Evolutionary conservation across 169 alveolate genomes (phyloP).

Genomic region (Cryptosporidium felis): DNA sequence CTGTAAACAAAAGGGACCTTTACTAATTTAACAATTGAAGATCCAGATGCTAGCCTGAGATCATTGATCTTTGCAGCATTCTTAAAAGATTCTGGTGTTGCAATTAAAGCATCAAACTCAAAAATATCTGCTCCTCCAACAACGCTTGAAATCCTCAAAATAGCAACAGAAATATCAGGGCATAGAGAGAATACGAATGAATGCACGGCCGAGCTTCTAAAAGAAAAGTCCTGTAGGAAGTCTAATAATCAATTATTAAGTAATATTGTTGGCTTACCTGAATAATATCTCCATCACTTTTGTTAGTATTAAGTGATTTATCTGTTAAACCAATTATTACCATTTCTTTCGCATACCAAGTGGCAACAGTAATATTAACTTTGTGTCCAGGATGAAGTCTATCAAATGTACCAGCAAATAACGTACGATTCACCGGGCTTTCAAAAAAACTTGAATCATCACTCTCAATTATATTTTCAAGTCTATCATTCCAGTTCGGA

Average conservation of each 20-base stretch:
- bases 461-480: not conserved
- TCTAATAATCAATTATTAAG: not conserved
- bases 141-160: constrained; percentile 53
- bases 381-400: constrained; percentile 79
- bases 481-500: constrained; percentile 29
- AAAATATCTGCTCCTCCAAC: constrained; percentile 70
- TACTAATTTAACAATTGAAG: constrained; percentile 33
- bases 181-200: constrained; percentile 49
- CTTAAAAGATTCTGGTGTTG: constrained; percentile 57
- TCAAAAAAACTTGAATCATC: constrained; percentile 20
- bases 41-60: constrained; percentile 15
- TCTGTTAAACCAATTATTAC: constrained; percentile 73
- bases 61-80: constrained; percentile 61
- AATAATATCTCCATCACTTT: constrained; percentile 40
- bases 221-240: constrained; percentile 42
- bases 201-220: constrained; percentile 59
- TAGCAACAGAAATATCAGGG: constrained; percentile 63
- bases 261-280: constrained; percentile 34
- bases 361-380: constrained; percentile 74
- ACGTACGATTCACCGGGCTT: constrained; percentile 50
- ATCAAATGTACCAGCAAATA: constrained; percentile 78
- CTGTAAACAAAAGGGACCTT: constrained; percentile 71
- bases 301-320: constrained; percentile 68
- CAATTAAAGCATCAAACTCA: constrained; percentile 69
- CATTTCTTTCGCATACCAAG: constrained; percentile 63